Conservation (phyloP, 345 rosid genomes). For the rapeseed (Brassica napus) region DNA sequence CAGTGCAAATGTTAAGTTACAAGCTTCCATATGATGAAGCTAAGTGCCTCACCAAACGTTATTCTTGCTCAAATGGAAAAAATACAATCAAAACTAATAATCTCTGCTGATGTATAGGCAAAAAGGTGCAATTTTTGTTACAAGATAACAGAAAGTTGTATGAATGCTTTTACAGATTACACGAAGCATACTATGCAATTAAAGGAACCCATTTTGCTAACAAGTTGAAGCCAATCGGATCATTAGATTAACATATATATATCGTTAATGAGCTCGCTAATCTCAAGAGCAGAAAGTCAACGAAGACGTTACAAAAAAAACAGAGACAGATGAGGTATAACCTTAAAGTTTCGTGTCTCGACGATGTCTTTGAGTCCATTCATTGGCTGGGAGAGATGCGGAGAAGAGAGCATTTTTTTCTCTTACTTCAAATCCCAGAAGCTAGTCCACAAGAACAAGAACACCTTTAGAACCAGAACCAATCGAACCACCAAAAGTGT, state of each 20-base stretch:
- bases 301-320: not conserved
- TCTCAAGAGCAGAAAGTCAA: not conserved
- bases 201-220: not conserved
- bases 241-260: not conserved
- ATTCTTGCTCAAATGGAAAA: not conserved
- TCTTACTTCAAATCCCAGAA: not conserved
- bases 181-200: not conserved
- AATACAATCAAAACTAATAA: not conserved
- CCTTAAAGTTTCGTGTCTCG: slow-evolving; percentile 84
- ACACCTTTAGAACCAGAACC: not conserved
- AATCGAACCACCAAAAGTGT: not conserved
- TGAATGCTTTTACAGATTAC: not conserved
- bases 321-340: slow-evolving; percentile 19
- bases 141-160: slow-evolving; percentile 1
- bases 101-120: no score
- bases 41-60: not conserved
- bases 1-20: not conserved
- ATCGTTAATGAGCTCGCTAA: not conserved
- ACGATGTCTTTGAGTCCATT: slow-evolving; percentile 65
- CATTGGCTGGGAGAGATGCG: slow-evolving; percentile 53
- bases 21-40: not conserved
- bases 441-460: not conserved
- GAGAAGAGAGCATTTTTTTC: slow-evolving; percentile 16
- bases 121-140: no score
- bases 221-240: not conserved